phyloP scores from a whole-genome alignment of 2,329 filamentous ascomycete genomes.

The Penicillium sp. region DNA sequence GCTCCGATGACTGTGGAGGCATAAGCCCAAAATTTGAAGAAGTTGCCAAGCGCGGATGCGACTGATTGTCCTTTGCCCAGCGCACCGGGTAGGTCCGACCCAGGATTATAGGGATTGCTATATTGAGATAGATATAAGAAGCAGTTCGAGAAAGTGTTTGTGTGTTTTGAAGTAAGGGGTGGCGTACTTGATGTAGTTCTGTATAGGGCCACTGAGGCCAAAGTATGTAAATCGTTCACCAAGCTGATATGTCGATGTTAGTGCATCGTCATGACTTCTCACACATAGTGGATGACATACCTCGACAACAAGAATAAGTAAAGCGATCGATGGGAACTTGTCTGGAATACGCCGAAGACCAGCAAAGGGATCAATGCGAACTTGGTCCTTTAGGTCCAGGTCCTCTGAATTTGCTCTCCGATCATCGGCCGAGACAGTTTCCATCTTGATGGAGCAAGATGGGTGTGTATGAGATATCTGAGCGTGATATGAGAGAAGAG shows the following conservation, averaged over 20 bases:
- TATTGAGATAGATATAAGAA: background rate
- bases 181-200: constrained; percentile 34
- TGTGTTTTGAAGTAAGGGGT: accelerated
- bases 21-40: constrained; percentile 46
- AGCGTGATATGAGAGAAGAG: too few relatives aligned
- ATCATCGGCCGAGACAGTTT: background rate
- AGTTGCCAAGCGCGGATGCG: constrained; percentile 22
- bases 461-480: background rate
- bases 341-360: constrained; percentile 28
- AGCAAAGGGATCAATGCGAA: background rate
- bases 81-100: constrained; percentile 13
- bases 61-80: constrained; percentile 14
- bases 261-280: background rate
- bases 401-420: background rate
- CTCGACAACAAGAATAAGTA: constrained; percentile 31
- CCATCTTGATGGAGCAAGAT: background rate
- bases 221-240: constrained; percentile 34
- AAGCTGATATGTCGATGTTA: constrained; percentile 9
- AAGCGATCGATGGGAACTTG: constrained; percentile 27
- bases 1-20: constrained; percentile 52
- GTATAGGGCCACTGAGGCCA: constrained; percentile 32
- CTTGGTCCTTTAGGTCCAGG: background rate
- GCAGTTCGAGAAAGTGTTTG: too few relatives aligned
- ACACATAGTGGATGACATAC: background rate
- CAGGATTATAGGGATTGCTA: constrained; percentile 17